phyloP scores from a whole-genome alignment of 1,284 basidiomycete species.

The Takashimella koratensis region DNA sequence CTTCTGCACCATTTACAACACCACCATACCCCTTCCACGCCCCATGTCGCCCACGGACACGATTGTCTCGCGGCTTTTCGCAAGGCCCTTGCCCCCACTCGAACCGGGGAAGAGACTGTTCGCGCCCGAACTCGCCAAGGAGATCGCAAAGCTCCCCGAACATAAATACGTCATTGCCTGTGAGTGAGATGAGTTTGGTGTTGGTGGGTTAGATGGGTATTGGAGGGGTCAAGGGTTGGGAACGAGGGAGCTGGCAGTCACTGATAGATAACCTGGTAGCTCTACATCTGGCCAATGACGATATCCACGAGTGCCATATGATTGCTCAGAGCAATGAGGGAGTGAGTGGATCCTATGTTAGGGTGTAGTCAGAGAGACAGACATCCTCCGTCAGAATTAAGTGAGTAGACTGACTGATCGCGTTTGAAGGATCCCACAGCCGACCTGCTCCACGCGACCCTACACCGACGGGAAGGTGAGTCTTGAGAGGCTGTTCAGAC shows the following conservation, averaged over 20 bases:
- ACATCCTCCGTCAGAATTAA: neutral
- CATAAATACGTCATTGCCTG: slow-evolving; percentile 36
- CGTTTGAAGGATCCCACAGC: slow-evolving; percentile 33
- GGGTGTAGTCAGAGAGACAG: neutral
- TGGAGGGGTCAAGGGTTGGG: no score
- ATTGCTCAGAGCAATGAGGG: slow-evolving; percentile 43
- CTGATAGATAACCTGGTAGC: slow-evolving; percentile 20
- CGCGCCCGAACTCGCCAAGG: slow-evolving; percentile 21
- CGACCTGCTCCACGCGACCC: slow-evolving; percentile 44
- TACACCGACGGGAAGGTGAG: slow-evolving; percentile 46
- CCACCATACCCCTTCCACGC: no score
- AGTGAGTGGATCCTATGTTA: slow-evolving; percentile 11
- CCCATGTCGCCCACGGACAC: slow-evolving; percentile 14
- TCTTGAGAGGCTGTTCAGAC: neutral
- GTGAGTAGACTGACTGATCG: neutral
- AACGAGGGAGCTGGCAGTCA: no score
- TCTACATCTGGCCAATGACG: slow-evolving; percentile 47
- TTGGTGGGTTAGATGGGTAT: no score
- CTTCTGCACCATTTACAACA: no score
- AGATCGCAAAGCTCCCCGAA: slow-evolving; percentile 29
- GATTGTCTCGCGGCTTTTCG: slow-evolving; percentile 29
- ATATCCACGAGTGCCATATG: slow-evolving; percentile 41
- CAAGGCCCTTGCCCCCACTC: slow-evolving; percentile 30
- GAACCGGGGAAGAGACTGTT: slow-evolving; percentile 40
- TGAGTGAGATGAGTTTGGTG: slow-evolving; percentile 19